Base-by-base conservation (phyloP, 805 yeast species). In the Nakazawaea anatomiae region DNA sequence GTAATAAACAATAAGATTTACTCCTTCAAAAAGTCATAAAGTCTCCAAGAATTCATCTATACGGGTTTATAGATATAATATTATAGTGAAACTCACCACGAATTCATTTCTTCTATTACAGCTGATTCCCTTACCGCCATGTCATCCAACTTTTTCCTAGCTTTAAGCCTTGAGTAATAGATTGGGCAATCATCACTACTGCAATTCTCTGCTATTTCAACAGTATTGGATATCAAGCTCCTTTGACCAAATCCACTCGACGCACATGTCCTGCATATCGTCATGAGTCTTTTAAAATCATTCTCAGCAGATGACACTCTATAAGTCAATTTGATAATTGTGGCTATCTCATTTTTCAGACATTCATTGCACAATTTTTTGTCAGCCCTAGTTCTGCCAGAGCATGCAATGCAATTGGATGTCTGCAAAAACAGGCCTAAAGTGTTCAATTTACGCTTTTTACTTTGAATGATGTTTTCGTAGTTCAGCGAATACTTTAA, bases 141-240 rank as follows among this genome's bases (percentile, higher is more conserved):
- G 3, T 29, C 41, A 1, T 55, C 46, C 4, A 71, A 50, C 40
- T 63, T 67, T 36, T 64, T 66, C 4, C 54, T 49, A 2, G 74
- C 67, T 57, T 79, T 77, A 10, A 76, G 67, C 46, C 82, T 71
- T 6, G 78, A 70, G 59, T 74, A 87, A 59, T 74, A 87, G 0
- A 82, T 68, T 0, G 82, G 74, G 60, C 95, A 88, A 58, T 83
- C 89, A 36, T 74, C 75, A 43, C 88, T 85, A 6, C 65, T 67
- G 60, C 95, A 88, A 1, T 58, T 51, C 1, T 67, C 55, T 1
- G 68, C 63, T 1, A 66, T 61, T 5, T 62, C 66, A n/a, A 65
- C 58, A 3, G 61, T 39, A 4, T 60, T 50, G 4, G 66, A 64
- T 4, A 50, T 42, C 36, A 30, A 44, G 14, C 59, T 60, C 30